Evolutionary conservation across 768 basidiomycete species (phyloP).

Genomic region (Crassisporium funariophilum): DNA sequence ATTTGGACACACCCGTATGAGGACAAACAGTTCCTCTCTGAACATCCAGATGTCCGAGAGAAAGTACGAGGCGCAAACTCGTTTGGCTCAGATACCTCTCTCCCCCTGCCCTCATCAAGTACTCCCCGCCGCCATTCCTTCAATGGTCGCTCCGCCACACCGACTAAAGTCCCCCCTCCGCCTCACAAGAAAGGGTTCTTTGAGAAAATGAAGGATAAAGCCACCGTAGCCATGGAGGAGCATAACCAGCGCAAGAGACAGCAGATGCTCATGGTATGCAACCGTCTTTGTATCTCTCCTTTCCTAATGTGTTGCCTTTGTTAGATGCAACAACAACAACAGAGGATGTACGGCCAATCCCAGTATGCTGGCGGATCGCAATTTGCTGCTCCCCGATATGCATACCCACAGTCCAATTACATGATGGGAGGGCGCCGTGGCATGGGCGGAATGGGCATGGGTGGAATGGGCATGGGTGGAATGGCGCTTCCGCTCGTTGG

Average conservation of each 20-base stretch:
- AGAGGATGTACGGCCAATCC: conserved; percentile 16
- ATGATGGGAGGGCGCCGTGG: conserved; percentile 12
- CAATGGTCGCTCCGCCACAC: conserved; percentile 20
- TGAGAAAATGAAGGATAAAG: conserved; percentile 63
- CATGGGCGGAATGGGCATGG: conserved; percentile 25
- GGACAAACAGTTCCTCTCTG: conserved; percentile 61
- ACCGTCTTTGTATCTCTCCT: neutral
- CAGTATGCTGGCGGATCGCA: conserved; percentile 27
- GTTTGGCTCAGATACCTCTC: conserved; percentile 3
- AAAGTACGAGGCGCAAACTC: conserved; percentile 26
- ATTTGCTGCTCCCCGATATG: conserved; percentile 22
- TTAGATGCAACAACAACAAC: conserved; percentile 28
- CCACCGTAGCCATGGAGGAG: conserved; percentile 66
- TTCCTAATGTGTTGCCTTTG: neutral
- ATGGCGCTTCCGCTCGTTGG: conserved; percentile 45
- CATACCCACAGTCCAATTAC: conserved; percentile 16
- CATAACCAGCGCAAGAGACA: conserved; percentile 55
- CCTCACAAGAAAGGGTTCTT: conserved; percentile 54
- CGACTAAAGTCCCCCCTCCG: conserved; percentile 12
- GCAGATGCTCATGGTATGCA: conserved; percentile 26
- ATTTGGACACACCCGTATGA: conserved; percentile 78
- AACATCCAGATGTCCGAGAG: conserved; percentile 51
- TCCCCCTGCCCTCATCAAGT: conserved; percentile 7
- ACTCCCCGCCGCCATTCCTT: conserved; percentile 31
- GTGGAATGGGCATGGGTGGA: conserved; percentile 22